Percentiles rank a stretch among this genome's conserved stretches.
Conservation (phyloP, 306 rosid genomes). For the Arachis stenosperma region DNA sequence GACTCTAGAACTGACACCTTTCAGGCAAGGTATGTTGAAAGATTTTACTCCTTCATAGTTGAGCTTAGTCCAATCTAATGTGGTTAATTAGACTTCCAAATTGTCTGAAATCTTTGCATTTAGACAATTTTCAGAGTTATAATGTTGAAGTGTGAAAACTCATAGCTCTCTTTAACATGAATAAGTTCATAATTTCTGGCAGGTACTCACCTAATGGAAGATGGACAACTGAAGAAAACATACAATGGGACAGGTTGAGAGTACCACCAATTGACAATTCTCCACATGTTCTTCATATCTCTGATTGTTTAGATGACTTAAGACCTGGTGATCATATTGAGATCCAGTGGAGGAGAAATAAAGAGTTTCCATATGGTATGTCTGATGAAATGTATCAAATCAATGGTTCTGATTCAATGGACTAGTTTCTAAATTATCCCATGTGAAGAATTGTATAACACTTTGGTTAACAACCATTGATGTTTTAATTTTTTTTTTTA, state of each 20-base stretch:
- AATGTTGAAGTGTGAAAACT: conserved; percentile 14
- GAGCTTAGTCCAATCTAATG: conserved; percentile 19
- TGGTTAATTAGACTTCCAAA: conserved; percentile 22
- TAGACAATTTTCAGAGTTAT: not conserved
- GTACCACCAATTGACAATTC: conserved; percentile 71
- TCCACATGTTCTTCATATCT: conserved; percentile 63
- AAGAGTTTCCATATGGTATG: conserved; percentile 84
- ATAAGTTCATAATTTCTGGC: conserved; percentile 32
- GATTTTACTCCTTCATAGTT: conserved; percentile 26
- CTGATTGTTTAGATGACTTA: conserved; percentile 73
- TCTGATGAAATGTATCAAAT: conserved; percentile 21
- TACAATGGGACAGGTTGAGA: conserved; percentile 80
- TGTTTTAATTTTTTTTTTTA: not conserved
- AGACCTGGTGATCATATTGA: conserved; percentile 88
- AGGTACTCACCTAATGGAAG: conserved; percentile 85
- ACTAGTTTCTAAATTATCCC: not conserved
- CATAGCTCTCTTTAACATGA: conserved; percentile 22
- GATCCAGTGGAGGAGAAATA: conserved; percentile 94
- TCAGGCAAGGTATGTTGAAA: conserved; percentile 74
- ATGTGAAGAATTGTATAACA: conserved; percentile 4
- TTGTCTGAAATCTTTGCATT: not conserved
- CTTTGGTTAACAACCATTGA: conserved; percentile 8
- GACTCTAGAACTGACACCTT: conserved; percentile 64
- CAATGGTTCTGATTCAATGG: not conserved
- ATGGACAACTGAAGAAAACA: conserved; percentile 78